Conservation (phyloP, 2,329 filamentous ascomycete genomes). For the Stenocarpella maydis region DNA sequence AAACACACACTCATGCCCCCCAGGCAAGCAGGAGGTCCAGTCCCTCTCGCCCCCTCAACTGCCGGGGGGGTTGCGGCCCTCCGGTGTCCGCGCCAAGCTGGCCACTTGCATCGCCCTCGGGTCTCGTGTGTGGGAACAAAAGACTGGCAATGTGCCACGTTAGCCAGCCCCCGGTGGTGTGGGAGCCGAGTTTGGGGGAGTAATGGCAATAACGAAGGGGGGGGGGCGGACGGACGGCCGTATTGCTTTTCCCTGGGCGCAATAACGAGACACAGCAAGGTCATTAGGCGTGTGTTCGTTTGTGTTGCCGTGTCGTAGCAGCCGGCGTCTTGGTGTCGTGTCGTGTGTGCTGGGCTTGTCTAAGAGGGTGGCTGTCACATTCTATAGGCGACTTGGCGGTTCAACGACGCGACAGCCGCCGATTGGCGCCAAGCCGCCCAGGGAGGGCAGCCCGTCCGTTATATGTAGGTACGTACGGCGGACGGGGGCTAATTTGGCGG, state of each 20-base stretch:
- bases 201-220: not conserved
- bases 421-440: constrained; percentile 31
- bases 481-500: not conserved
- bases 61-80: not conserved
- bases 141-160: not conserved
- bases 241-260: constrained; percentile 20
- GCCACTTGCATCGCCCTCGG: constrained; percentile 26
- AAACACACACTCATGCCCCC: not conserved
- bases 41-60: not conserved
- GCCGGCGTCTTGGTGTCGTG: not conserved
- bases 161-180: not conserved
- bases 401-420: constrained; percentile 23
- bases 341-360: not conserved
- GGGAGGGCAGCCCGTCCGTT: constrained; percentile 3
- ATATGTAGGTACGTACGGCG: constrained; percentile 19
- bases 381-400: constrained; percentile 28
- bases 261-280: constrained; percentile 15
- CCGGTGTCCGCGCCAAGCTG: constrained; percentile 25
- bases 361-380: not conserved
- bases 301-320: constrained; percentile 4
- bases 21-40: not conserved
- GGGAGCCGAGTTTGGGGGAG: not conserved
- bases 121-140: not conserved
- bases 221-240: not conserved
- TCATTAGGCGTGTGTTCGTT: constrained; percentile 1